phyloP scores from a whole-genome alignment of 352 stramenopile species.

The Globisporangium uncinulatum region DNA sequence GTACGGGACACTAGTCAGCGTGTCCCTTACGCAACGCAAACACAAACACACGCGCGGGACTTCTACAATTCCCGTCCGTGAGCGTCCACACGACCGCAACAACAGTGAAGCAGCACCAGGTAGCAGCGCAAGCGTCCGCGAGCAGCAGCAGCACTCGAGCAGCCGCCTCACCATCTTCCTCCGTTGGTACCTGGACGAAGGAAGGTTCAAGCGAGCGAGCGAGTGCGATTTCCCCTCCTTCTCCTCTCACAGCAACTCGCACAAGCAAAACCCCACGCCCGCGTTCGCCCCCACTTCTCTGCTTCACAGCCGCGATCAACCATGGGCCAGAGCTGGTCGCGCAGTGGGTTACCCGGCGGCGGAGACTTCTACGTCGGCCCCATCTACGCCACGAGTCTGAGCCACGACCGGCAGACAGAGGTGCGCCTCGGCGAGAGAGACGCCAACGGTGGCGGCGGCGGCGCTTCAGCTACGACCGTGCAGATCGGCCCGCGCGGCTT shows the following conservation, averaged over 20 bases:
- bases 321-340: conserved; percentile 64
- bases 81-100: not conserved
- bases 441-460: conserved; percentile 23
- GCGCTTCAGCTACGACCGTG: conserved; percentile 33
- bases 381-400: conserved; percentile 81
- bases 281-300: not conserved
- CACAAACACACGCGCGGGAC: conserved; percentile 10
- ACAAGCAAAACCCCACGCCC: too few species aligned
- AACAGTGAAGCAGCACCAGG: not conserved
- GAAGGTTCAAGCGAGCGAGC: not conserved
- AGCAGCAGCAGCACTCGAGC: conserved; percentile 2
- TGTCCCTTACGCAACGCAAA: conserved; percentile 5
- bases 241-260: not conserved
- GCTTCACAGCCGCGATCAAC: not conserved
- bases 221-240: not conserved
- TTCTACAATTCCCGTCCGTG: conserved; percentile 12
- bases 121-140: too few species aligned
- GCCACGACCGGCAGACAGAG: conserved; percentile 81
- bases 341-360: conserved; percentile 48
- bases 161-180: not conserved
- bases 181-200: not conserved
- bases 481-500: conserved; percentile 64
- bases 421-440: conserved; percentile 54
- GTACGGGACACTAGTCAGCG: conserved; percentile 27
- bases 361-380: conserved; percentile 79